Evolutionary conservation across 2,329 filamentous ascomycete species (phyloP).

Genomic region (Venturia carpophila): DNA sequence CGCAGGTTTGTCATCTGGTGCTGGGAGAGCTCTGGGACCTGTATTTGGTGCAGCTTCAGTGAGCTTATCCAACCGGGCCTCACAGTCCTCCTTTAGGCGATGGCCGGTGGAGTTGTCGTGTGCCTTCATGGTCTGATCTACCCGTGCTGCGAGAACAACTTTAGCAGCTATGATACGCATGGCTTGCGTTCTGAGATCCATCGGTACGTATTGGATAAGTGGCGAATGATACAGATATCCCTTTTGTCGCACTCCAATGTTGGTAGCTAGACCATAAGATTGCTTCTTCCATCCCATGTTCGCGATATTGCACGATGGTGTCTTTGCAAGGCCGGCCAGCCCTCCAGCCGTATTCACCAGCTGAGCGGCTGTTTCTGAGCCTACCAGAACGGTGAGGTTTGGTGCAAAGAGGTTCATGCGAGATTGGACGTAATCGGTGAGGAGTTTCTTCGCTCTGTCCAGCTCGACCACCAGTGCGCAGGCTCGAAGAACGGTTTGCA

Average conservation of each 20-base stretch:
- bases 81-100: constrained; percentile 70
- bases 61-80: constrained; percentile 83
- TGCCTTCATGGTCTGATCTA: constrained; percentile 76
- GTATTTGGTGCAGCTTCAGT: constrained; percentile 88
- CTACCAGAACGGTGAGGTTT: constrained; percentile 83
- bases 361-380: constrained; percentile 87
- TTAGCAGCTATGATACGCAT: constrained; percentile 94
- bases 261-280: constrained; percentile 79
- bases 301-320: constrained; percentile 84
- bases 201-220: constrained; percentile 76
- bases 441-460: constrained; percentile 74
- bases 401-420: constrained; percentile 95
- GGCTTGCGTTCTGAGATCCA: constrained; percentile 82
- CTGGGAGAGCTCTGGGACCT: constrained; percentile 75
- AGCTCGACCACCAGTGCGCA: constrained; percentile 85
- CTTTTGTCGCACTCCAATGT: constrained; percentile 82
- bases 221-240: constrained; percentile 90
- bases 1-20: constrained; percentile 89
- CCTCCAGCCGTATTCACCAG: constrained; percentile 93
- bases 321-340: constrained; percentile 79
- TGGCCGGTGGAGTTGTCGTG: constrained; percentile 77
- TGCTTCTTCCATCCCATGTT: constrained; percentile 87
- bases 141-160: constrained; percentile 83
- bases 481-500: constrained; percentile 64
- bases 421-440: constrained; percentile 92